Evolutionary conservation across 2,329 filamentous ascomycete genomes (phyloP).

Genomic region (Biscogniauxia sp.): DNA sequence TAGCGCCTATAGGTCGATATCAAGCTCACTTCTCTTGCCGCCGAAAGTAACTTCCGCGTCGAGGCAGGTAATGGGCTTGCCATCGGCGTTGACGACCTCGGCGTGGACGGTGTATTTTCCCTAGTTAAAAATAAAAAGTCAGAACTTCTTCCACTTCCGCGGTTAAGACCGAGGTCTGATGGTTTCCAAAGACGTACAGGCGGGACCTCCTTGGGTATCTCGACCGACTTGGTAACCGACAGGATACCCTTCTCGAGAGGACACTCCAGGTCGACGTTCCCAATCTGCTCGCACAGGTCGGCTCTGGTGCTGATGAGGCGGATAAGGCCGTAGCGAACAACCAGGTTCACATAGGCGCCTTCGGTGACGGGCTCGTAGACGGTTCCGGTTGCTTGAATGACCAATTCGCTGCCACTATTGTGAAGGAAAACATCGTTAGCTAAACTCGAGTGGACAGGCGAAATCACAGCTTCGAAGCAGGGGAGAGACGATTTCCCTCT

Average conservation of each 20-base stretch:
- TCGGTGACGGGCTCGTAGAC: slow-evolving; percentile 70
- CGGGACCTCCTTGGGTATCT: slow-evolving; percentile 83
- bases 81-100: slow-evolving; percentile 74
- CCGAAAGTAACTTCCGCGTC: slow-evolving; percentile 69
- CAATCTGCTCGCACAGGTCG: slow-evolving; percentile 85
- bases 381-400: slow-evolving; percentile 75
- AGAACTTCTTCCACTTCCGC: no score
- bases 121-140: slow-evolving; percentile 43
- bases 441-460: slow-evolving; percentile 4
- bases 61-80: slow-evolving; percentile 80
- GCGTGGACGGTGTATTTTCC: slow-evolving; percentile 88
- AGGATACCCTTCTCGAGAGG: slow-evolving; percentile 79
- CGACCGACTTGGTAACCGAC: slow-evolving; percentile 74
- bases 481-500: no score
- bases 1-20: slow-evolving; percentile 1
- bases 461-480: background rate
- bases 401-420: slow-evolving; percentile 70
- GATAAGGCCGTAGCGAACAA: slow-evolving; percentile 94
- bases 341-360: slow-evolving; percentile 77
- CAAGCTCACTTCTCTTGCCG: slow-evolving; percentile 35
- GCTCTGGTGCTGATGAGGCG: slow-evolving; percentile 76
- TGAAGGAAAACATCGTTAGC: slow-evolving; percentile 16
- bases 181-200: slow-evolving; percentile 59
- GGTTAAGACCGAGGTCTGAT: no score
- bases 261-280: slow-evolving; percentile 85